These are phyloP conservation scores for Quercus variabilis DNA, from an alignment of 306 rosid genomes.

Conservation along the genomic window DNA sequence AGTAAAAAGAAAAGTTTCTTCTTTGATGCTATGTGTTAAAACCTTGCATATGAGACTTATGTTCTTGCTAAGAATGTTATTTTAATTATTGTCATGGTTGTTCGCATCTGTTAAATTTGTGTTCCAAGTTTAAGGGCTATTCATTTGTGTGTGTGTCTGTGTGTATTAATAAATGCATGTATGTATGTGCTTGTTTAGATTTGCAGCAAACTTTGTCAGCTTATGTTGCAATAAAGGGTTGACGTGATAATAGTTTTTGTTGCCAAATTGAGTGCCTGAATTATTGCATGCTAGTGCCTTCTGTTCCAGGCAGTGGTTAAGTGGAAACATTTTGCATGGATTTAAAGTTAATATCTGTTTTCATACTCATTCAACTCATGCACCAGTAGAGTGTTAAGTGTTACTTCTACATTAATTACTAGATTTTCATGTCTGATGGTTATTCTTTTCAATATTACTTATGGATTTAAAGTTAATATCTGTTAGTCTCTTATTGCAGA, in stretches of 20 bases:
- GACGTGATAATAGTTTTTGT: background rate
- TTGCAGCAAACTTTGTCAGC: background rate
- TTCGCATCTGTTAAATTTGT: background rate
- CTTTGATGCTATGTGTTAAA: slow-evolving; percentile 17
- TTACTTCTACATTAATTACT: slow-evolving; percentile 2
- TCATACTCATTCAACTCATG: background rate
- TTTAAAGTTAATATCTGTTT: background rate
- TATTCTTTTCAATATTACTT: background rate
- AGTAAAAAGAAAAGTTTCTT: background rate
- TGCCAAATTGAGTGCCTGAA: background rate
- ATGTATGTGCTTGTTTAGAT: background rate
- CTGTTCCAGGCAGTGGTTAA: background rate
- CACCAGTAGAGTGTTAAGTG: background rate
- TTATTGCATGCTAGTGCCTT: background rate
- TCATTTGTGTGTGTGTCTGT: background rate
- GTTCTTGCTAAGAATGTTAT: background rate
- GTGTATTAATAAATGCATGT: background rate
- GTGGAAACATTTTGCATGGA: background rate
- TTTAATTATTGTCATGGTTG: background rate
- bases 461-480: background rate
- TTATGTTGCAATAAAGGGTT: background rate
- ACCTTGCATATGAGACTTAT: slow-evolving; percentile 5
- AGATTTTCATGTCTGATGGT: background rate
- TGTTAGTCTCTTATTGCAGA: slow-evolving; percentile 40
- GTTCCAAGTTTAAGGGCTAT: background rate